Base-by-base conservation (phyloP, 164 flowering plant species). In the Tetrastigma voinierianum region DNA sequence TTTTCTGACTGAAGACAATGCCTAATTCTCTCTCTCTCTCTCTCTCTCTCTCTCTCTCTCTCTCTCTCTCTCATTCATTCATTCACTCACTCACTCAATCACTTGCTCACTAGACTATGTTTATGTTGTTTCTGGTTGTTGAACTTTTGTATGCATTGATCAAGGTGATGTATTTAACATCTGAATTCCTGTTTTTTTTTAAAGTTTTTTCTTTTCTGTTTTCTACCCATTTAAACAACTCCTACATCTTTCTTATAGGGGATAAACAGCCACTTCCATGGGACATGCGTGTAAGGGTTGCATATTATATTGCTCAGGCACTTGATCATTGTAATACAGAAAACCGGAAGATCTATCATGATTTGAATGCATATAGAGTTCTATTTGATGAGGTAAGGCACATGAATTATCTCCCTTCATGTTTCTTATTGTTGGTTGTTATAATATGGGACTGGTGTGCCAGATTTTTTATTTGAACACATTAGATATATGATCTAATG, bases 221-320 rank as follows among this genome's bases (percentile, higher is more conserved):
- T 45, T 46, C 20, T 1, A 9, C 4, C 25, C 45, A 59, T 32
- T 32, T 32, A 32, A 4, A 32, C 6, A 32, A 32, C 40, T 32
- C 40, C 40, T 32, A 32, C 40, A 32, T 32, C 1, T 44, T 61
- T 43, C 4, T 45, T 61, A 44, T 51, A 77, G 81, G 81, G 81
- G 81, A 77, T 7, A 71, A 69, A 9, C 72, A 77, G 46, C 70
- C 81, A 65, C 18, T 77, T 21, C 58, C 66, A 16, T 77, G 81
- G 81, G 78, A 61, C 17, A 74, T 77, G 81, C 77, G 81, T 10
- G 46, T 77, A 14, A 71, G 81, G 61, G 76, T 77, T 61, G 81
- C 78, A 2, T 61, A 64, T 15, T 65, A 67, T 52, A 54, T 77
- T 23, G 81, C 81, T 2, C 65, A 77, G 40, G 81, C 78, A 19